Evolutionary conservation across 306 rosid genomes (phyloP).

Genomic region (Urtica urens): DNA sequence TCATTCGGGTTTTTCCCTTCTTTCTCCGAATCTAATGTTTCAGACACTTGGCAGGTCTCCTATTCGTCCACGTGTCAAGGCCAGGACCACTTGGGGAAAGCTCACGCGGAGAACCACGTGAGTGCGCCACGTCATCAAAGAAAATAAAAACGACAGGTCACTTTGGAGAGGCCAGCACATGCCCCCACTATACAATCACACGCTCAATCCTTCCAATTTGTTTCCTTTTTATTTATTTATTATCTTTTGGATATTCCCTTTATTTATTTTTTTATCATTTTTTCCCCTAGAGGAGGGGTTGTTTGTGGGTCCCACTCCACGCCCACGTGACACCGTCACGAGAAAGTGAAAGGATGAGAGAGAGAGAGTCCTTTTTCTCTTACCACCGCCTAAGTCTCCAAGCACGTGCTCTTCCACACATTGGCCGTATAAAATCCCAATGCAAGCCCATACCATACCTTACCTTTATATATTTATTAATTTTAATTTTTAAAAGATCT

Average conservation of each 20-base stretch:
- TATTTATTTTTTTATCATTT: not conserved
- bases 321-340: slow-evolving; percentile 87
- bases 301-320: slow-evolving; percentile 36
- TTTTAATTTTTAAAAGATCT: not conserved
- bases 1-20: not conserved
- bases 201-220: not conserved
- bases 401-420: slow-evolving; percentile 45
- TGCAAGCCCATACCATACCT: slow-evolving; percentile 8
- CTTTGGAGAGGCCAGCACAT: slow-evolving; percentile 42
- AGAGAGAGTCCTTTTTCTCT: slow-evolving; percentile 12
- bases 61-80: slow-evolving; percentile 24
- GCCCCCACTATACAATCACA: slow-evolving; percentile 39
- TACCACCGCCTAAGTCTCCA: slow-evolving; percentile 30
- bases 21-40: slow-evolving; percentile 7
- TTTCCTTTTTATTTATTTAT: not conserved
- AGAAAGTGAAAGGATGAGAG: slow-evolving; percentile 32
- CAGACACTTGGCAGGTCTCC: slow-evolving; percentile 37
- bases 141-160: slow-evolving; percentile 63
- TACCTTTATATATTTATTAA: not conserved
- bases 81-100: not conserved
- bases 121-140: slow-evolving; percentile 33
- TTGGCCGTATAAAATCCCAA: slow-evolving; percentile 17
- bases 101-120: slow-evolving; percentile 41
- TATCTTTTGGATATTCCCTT: not conserved
- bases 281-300: slow-evolving; percentile 9